A percentile compares a stretch with the other conserved stretches of the same genome.
Evolutionary conservation across 495 filamentous ascomycete species (phyloP).

Genomic region (Trichoderma virens): DNA sequence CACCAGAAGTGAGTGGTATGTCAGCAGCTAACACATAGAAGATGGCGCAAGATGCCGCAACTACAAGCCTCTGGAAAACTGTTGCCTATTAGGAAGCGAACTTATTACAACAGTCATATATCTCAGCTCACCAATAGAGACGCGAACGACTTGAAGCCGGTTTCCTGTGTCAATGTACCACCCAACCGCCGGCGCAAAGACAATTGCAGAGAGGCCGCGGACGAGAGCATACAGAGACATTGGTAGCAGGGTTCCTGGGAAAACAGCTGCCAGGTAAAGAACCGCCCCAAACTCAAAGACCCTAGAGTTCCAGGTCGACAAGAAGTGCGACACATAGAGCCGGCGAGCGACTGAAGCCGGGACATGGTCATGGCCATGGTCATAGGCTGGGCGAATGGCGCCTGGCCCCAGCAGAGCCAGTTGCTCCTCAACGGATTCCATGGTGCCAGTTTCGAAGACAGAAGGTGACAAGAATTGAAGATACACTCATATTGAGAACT

Average conservation of each 20-base stretch:
- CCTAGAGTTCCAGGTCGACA: constrained; percentile 66
- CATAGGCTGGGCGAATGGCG: no score
- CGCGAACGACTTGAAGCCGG: constrained; percentile 23
- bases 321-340: constrained; percentile 44
- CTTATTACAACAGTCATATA: not conserved
- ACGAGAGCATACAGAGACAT: constrained; percentile 30
- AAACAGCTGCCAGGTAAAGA: constrained; percentile 53
- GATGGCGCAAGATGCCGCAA: constrained; percentile 19
- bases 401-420: not conserved
- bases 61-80: constrained; percentile 20
- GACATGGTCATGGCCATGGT: not conserved
- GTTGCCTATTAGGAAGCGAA: not conserved
- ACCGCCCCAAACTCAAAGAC: constrained; percentile 59
- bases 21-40: constrained; percentile 17
- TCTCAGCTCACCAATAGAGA: constrained; percentile 19
- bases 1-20: not conserved
- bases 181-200: constrained; percentile 19
- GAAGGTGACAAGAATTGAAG: not conserved
- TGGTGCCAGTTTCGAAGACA: not conserved
- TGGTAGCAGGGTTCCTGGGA: constrained; percentile 45
- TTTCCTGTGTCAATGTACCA: constrained; percentile 21
- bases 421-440: not conserved
- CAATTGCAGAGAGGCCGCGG: constrained; percentile 23
- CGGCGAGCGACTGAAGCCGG: constrained; percentile 13
- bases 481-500: no score